Conservation (phyloP, 345 rosid species). For the Rhodamnia argentea region DNA sequence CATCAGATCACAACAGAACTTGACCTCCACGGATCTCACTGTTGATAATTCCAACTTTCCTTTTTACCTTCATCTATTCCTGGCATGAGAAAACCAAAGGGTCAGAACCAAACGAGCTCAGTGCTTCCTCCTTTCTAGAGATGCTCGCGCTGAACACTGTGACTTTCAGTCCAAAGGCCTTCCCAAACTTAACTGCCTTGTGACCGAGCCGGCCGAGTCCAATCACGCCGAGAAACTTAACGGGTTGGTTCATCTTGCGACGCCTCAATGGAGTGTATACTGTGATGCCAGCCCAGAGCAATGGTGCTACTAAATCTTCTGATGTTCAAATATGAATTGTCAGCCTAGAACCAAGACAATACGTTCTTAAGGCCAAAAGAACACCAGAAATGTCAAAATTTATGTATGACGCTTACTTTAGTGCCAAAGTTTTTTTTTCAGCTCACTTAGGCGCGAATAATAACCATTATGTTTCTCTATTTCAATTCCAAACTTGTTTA, state of each 20-base stretch:
- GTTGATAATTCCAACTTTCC: neutral
- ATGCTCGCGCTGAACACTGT: constrained; percentile 71
- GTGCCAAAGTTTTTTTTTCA: too few relatives aligned
- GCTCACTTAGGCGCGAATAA: too few relatives aligned
- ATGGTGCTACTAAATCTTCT: too few relatives aligned
- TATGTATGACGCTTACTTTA: too few relatives aligned
- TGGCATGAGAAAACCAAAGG: constrained; percentile 57
- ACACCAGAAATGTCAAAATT: too few relatives aligned
- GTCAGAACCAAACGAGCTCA: constrained; percentile 56
- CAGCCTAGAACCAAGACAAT: too few relatives aligned
- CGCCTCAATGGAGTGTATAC: too few relatives aligned
- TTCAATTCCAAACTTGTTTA: too few relatives aligned
- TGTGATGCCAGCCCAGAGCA: too few relatives aligned
- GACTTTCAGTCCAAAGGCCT: constrained; percentile 77
- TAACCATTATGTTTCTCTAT: too few relatives aligned
- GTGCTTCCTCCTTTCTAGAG: constrained; percentile 79
- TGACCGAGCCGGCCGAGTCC: constrained; percentile 4
- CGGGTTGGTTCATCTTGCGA: constrained; percentile 58
- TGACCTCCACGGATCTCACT: neutral
- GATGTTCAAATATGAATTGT: too few relatives aligned
- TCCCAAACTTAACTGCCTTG: constrained; percentile 95
- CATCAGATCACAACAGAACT: neutral
- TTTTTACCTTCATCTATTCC: constrained; percentile 58
- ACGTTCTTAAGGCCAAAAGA: too few relatives aligned
- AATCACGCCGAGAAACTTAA: constrained; percentile 69